phyloP scores from a whole-genome alignment of 306 rosid genomes.

The Inga oerstediana region DNA sequence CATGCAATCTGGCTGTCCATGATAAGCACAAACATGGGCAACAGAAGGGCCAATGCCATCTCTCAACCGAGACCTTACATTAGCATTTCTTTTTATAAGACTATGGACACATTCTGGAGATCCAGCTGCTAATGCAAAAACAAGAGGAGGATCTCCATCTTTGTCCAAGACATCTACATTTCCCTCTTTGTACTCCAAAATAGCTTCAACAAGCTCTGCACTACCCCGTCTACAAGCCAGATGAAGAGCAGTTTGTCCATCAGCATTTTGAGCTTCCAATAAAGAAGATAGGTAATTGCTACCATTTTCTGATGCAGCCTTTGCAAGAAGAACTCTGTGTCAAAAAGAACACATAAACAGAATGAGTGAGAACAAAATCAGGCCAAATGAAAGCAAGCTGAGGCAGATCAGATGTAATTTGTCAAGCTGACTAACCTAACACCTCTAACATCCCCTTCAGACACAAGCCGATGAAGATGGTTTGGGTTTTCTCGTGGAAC shows the following conservation, averaged over 20 bases:
- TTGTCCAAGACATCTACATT: constrained; percentile 92
- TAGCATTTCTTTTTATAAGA: constrained; percentile 83
- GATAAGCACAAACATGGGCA: constrained; percentile 97
- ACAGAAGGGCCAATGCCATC: constrained; percentile 96
- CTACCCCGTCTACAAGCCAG: constrained; percentile 96
- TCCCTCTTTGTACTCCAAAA: constrained; percentile 78
- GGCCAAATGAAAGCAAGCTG: constrained; percentile 26
- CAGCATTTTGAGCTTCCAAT: constrained; percentile 87
- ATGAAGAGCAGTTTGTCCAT: constrained; percentile 98
- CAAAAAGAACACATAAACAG: constrained; percentile 33
- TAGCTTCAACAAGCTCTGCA: constrained; percentile 86
- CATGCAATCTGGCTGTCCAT: constrained; percentile 99
- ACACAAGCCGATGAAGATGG: constrained; percentile 81
- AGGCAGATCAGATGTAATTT: constrained; percentile 19
- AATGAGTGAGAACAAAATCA: constrained; percentile 28
- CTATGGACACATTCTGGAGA: constrained; percentile 86
- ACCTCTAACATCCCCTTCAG: constrained; percentile 79
- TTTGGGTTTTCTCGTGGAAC: constrained; percentile 59
- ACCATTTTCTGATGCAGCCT: constrained; percentile 67
- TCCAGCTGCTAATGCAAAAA: constrained; percentile 97
- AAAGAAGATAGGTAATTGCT: constrained; percentile 58
- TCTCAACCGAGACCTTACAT: constrained; percentile 82
- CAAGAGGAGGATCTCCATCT: constrained; percentile 98
- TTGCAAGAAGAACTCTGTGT: constrained; percentile 77
- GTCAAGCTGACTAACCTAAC: constrained; percentile 71